Base-by-base conservation (phyloP, 2,329 filamentous ascomycete genomes). In the Colletotrichum eremochloae region DNA sequence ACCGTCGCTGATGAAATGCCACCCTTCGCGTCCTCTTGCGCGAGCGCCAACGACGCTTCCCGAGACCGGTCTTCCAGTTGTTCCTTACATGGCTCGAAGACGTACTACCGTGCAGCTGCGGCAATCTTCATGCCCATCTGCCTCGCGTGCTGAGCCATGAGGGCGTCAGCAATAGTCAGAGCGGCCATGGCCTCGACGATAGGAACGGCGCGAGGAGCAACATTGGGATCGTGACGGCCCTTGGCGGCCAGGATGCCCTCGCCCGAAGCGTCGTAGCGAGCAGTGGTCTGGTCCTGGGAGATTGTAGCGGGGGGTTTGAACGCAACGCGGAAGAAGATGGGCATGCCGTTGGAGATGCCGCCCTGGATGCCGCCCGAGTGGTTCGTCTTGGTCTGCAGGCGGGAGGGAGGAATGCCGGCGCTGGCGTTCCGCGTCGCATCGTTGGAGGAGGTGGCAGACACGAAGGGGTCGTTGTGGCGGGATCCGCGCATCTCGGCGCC, bases 241-340 rank as follows among this genome's bases (percentile, higher is more conserved):
- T 98, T 98, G 63, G 95, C 95, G 74, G 95, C 94, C 44, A 98
- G 86, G 5, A 93, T 84, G 63, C 96, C 96, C 75, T 93, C 90
- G 18, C 79, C 79, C 12, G 87, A 85, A 58, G 92, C 92, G 72
- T 92, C 92, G 82, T 97, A 98, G 12, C 89, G 92, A 11, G 92
- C 91, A 0, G 96, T 98, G 15, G 87, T 88, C 85, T 98, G 96
- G 55, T 93, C 93, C 83, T 96, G 93, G 57, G 94, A 92, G 79
- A 98, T 98, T 3, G 96, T 98, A 40, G 96, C 95, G 3, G 96
- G 91, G 12, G 96, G 94, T 87, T 98, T 98, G 90, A 98, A 98
- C 20, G 90, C 95, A 5, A 97, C 92, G 63, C 93, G 91, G 89
- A 98, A 98, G 88, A 96, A 98, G 84, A 98, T 94, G 71, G 92